Conservation (phyloP, 2,329 filamentous ascomycete genomes). For the Trichoderma polysporum region DNA sequence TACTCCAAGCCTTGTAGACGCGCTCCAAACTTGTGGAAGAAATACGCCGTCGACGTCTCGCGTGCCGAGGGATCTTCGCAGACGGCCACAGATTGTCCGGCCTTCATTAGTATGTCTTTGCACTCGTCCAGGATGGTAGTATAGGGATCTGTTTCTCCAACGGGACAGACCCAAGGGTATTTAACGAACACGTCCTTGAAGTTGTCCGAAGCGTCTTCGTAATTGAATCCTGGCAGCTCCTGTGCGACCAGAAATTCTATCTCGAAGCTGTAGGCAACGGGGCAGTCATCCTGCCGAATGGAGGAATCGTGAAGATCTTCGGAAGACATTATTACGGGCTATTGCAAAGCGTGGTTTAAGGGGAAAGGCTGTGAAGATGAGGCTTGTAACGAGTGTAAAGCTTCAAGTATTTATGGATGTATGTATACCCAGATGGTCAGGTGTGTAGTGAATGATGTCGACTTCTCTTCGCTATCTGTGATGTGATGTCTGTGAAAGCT, state of each 20-base stretch:
- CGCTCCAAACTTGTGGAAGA: neutral
- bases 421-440: neutral
- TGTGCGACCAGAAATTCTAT: conserved; percentile 30
- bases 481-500: neutral
- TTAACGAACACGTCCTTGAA: neutral
- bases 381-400: neutral
- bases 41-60: neutral
- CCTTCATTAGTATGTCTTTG: neutral
- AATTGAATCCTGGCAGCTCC: conserved; percentile 7
- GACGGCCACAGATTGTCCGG: conserved; percentile 7
- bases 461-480: neutral
- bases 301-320: neutral
- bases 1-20: neutral
- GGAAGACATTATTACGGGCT: neutral
- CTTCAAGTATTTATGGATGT: neutral
- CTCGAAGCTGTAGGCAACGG: conserved; percentile 25
- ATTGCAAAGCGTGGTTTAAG: neutral
- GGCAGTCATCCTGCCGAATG: neutral
- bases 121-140: conserved; percentile 3
- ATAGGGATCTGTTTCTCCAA: conserved; percentile 9
- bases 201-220: neutral
- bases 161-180: conserved; percentile 25
- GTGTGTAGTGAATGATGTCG: neutral
- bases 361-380: neutral
- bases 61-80: conserved; percentile 17